phyloP scores from a whole-genome alignment of 768 basidiomycete species.

The Antrodiella citrinella region DNA sequence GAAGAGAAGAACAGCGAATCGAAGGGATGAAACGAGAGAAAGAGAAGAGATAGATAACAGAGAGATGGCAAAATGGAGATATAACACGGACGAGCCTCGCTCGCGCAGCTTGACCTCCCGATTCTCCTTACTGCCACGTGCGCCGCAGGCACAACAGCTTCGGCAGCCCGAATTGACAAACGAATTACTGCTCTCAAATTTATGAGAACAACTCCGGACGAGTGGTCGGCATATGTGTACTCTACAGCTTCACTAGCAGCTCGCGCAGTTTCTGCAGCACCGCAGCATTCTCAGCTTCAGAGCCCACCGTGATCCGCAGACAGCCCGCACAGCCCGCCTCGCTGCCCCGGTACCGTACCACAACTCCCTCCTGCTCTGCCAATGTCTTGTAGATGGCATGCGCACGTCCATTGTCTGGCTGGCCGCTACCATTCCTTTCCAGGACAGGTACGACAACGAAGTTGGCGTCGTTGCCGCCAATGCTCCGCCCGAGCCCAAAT shows the following conservation, averaged over 20 bases:
- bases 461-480: conserved; percentile 86
- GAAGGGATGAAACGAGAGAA: neutral
- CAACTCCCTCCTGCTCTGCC: conserved; percentile 80
- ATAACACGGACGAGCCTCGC: no score
- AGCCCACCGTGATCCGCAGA: conserved; percentile 85
- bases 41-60: conserved; percentile 1
- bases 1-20: neutral
- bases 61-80: conserved; percentile 1
- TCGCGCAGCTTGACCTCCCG: neutral
- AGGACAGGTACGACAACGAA: conserved; percentile 81
- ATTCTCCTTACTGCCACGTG: neutral
- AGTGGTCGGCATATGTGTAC: neutral
- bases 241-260: conserved; percentile 31
- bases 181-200: neutral
- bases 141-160: neutral
- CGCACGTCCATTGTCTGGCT: conserved; percentile 55
- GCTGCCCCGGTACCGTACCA: conserved; percentile 82
- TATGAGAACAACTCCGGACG: neutral
- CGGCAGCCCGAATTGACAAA: neutral
- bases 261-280: conserved; percentile 47
- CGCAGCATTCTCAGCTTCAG: conserved; percentile 63
- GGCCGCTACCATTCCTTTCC: conserved; percentile 28
- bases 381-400: conserved; percentile 65
- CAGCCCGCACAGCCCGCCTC: conserved; percentile 86
- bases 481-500: conserved; percentile 53